Evolutionary conservation across 441 rosid species (phyloP).

Genomic region (Erodium chrysanthum): DNA sequence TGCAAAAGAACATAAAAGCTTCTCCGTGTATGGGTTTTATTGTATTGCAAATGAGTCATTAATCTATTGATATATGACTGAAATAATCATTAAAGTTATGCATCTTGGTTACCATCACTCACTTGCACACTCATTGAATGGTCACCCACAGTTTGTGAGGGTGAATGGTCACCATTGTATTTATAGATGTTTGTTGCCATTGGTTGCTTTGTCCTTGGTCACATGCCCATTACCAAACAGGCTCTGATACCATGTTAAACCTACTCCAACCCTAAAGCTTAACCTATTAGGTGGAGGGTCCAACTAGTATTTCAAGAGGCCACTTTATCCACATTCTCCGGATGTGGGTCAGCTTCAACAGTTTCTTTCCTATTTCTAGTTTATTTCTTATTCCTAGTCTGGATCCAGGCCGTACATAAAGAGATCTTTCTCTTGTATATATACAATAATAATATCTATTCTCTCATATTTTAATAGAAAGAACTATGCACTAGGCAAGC

Average conservation of each 20-base stretch:
- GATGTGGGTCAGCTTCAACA: too few species aligned
- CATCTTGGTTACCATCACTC: not conserved
- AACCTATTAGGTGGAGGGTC: too few species aligned
- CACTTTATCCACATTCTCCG: too few species aligned
- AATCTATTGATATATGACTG: not conserved
- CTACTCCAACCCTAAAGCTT: too few species aligned
- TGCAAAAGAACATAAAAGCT: not conserved
- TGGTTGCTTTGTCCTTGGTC: not conserved
- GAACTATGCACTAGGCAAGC: not conserved
- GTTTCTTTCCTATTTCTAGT: not conserved
- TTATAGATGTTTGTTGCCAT: not conserved
- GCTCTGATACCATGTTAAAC: too few species aligned
- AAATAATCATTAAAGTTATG: not conserved
- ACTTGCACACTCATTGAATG: not conserved
- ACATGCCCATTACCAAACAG: too few species aligned
- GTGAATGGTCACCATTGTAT: not conserved
- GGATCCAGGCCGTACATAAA: not conserved
- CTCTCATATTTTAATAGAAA: not conserved
- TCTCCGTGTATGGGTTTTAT: not conserved
- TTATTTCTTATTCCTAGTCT: not conserved
- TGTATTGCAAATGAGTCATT: not conserved
- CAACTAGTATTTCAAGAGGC: too few species aligned
- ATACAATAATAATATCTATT: not conserved
- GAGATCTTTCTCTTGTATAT: not conserved
- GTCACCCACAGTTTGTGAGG: not conserved